Conservation (phyloP, 805 yeast species). For the Candida arabinofermentans region DNA sequence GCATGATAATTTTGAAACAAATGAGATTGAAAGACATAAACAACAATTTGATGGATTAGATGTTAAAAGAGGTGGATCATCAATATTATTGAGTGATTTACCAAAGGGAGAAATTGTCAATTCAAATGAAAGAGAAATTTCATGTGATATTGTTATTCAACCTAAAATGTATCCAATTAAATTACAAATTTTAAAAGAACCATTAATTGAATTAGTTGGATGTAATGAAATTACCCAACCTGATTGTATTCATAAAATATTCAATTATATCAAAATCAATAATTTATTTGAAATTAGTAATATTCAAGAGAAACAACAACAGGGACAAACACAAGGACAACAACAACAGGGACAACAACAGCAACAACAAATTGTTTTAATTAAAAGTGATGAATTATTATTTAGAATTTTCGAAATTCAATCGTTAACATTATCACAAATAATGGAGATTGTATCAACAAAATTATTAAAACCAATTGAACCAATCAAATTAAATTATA, state of each 20-base stretch:
- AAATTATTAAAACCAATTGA: conserved; percentile 71
- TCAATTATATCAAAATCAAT: conserved; percentile 34
- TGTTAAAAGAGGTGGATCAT: conserved; percentile 69
- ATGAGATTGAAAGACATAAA: conserved; percentile 28
- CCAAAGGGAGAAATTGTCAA: conserved; percentile 22
- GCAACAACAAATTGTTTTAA: conserved; percentile 22
- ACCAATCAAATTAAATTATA: conserved; percentile 76
- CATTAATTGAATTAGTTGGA: conserved; percentile 68
- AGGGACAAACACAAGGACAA: conserved; percentile 9
- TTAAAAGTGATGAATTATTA: conserved; percentile 42
- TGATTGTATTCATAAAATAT: conserved; percentile 51
- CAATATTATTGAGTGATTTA: conserved; percentile 23
- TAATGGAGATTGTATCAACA: conserved; percentile 62
- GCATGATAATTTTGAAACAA: conserved; percentile 60
- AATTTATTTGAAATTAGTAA: conserved; percentile 33
- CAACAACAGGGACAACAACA: conserved; percentile 21
- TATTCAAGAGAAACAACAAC: conserved; percentile 11
- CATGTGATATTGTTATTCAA: conserved; percentile 72
- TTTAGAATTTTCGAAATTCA: conserved; percentile 43
- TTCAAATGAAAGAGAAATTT: conserved; percentile 43
- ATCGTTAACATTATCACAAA: conserved; percentile 62
- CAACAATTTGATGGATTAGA: conserved; percentile 83
- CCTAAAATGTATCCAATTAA: conserved; percentile 71
- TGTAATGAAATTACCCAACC: conserved; percentile 78
- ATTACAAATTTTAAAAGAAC: conserved; percentile 57